Evolutionary conservation across 2,329 filamentous ascomycete species (phyloP).

Genomic region (Helminthosporium solani): DNA sequence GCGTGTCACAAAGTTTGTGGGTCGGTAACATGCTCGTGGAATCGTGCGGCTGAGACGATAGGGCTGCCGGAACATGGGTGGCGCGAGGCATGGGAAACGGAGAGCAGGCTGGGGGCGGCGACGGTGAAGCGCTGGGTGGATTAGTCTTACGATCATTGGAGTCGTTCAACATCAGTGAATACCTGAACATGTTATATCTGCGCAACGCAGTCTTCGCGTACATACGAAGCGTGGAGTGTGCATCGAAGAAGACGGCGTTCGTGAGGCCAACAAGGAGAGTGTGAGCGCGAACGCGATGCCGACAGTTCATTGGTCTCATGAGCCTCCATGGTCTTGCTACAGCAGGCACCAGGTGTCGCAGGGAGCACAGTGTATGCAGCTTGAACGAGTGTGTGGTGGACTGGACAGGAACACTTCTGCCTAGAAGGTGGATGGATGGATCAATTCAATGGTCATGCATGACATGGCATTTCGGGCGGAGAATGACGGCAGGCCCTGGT

Average conservation of each 20-base stretch:
- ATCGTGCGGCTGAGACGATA: not conserved
- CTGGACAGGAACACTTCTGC: constrained; percentile 18
- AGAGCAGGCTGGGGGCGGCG: not conserved
- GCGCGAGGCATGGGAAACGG: not conserved
- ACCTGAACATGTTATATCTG: not conserved
- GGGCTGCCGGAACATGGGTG: not conserved
- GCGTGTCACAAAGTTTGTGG: not conserved
- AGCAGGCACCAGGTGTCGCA: constrained; percentile 28
- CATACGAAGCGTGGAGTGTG: too few species aligned
- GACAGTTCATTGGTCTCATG: constrained; percentile 40
- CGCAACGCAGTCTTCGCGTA: not conserved
- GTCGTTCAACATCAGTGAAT: not conserved
- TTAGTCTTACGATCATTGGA: not conserved
- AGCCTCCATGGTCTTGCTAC: constrained; percentile 39
- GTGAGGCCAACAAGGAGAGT: too few species aligned
- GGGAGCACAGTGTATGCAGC: constrained; percentile 5
- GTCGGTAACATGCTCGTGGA: not conserved
- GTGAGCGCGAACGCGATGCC: constrained; percentile 9
- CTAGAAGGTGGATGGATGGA: constrained; percentile 12
- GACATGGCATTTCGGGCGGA: too few species aligned
- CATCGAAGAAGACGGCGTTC: too few species aligned
- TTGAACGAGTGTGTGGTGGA: constrained; percentile 2
- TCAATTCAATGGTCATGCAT: not conserved
- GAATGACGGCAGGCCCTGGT: not conserved
- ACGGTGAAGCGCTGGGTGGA: not conserved